Base-by-base conservation (phyloP, 2,329 filamentous ascomycete genomes). In the Fusarium papillatum region DNA sequence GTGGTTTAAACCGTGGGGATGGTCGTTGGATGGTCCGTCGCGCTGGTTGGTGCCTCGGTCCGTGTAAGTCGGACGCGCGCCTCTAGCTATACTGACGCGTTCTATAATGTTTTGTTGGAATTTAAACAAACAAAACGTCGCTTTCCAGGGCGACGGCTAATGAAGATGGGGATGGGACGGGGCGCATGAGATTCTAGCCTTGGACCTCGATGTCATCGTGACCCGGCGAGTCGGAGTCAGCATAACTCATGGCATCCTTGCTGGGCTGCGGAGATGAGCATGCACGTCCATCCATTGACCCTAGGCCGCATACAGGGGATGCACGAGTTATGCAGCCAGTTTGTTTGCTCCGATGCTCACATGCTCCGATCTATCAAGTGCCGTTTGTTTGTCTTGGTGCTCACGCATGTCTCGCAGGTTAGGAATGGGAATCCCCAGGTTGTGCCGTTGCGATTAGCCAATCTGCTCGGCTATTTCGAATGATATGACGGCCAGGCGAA, bases 191-290 rank as follows among this genome's bases (percentile, higher is more conserved):
- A 53, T 48, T 53, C 50, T 24, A 50, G 55, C 48, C 66, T 59
- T 55, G 48, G 48, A 14, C 50, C 29, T 61, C n/a, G 50, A 66
- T 69, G 72, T 72, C 72, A 64, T 62, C 68, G 46, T 53, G 71
- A 68, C 39, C 77, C 69, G 39, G 71, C 67, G 67, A 69, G 66
- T 75, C 60, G 70, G 71, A 69, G 66, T 70, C 55, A 59, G 57
- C 69, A 74, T 70, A 67, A 66, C 60, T 76, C 68, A 65, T 68
- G 38, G 34, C 43, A 70, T 38, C 57, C 57, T 39, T 60, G 34
- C 10, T 60, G 50, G 50, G 29, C 29, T 76, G 46, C 74, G 72
- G 77, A 79, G 76, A 79, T 79, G 78, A 75, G 64, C 36, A 57
- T 67, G 50, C 50, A 55, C 50, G 50, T 34, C 50, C 50, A 64